These are phyloP conservation scores for Backusella circina DNA, from an alignment of 192 early-diverging fungal species.

Conservation along the genomic window DNA sequence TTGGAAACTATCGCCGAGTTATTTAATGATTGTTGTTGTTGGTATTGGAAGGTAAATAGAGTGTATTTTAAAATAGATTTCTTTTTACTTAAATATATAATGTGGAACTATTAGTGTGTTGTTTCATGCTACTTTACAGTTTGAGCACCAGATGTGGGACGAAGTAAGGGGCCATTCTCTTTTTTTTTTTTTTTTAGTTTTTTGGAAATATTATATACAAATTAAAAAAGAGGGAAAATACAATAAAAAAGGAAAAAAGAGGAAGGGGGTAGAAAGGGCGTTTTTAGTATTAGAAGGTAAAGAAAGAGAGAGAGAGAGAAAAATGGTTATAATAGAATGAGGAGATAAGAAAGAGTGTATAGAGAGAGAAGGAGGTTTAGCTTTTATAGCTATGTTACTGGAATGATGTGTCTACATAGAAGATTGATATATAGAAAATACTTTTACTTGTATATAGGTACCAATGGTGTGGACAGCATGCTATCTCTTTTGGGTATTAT, in stretches of 20 bases:
- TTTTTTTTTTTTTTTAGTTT: not conserved
- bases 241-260: not conserved
- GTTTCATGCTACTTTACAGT: slow-evolving; percentile 29
- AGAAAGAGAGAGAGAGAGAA: too few species aligned
- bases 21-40: slow-evolving; percentile 27
- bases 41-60: slow-evolving; percentile 31
- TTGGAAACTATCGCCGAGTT: slow-evolving; percentile 13
- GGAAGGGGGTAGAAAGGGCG: not conserved
- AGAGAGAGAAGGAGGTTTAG: not conserved
- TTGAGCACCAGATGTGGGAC: slow-evolving; percentile 35
- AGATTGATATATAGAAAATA: not conserved
- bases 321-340: not conserved
- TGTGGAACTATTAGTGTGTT: slow-evolving; percentile 7
- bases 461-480: slow-evolving; percentile 35
- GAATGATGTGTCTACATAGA: not conserved
- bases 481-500: slow-evolving; percentile 29
- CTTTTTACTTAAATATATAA: too few species aligned
- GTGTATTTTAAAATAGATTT: too few species aligned
- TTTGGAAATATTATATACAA: not conserved
- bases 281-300: not conserved
- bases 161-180: slow-evolving; percentile 19
- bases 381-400: not conserved
- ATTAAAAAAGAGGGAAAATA: not conserved
- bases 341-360: not conserved
- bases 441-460: slow-evolving; percentile 7